Base-by-base conservation (phyloP, 2,329 filamentous ascomycete genomes). In the Calonectria leucothoes region DNA sequence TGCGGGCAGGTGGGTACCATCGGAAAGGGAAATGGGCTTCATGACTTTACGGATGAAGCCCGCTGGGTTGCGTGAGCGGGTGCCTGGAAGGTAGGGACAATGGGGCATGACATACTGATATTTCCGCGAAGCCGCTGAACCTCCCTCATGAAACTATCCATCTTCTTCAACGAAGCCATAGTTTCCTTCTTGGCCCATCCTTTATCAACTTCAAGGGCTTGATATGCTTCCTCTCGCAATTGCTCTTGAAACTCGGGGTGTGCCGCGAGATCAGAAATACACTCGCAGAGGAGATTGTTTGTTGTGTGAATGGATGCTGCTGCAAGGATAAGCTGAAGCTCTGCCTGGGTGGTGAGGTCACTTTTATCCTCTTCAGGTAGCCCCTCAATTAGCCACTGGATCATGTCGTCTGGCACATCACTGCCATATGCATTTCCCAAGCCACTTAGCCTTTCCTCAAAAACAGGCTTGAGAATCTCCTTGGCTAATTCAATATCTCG, bases 71-170 rank as follows among this genome's bases (percentile, higher is more conserved):
- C 31, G 64, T 84, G 73, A 82, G 78, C 12, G 23, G 25, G 2
- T 17, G 4, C 48, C 15, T 33, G 12, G 51, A 35, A 33, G 15
- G n/a, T 33, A 6, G 33, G 52, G 42, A 33, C 11, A 27, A 39
- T 20, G 23, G 59, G n/a, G 78, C 7, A 27, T 59, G 25, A 79
- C 85, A 75, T 76, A 87, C 85, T 86, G 67, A 87, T 86, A 33
- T 87, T 87, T 37, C 86, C 86, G 4, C 82, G 81, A 6, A 86
- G 73, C 10, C 86, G 82, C 35, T 83, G 81, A 11, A 83, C 81
- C 77, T 88, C 87, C 74, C 85, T 87, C 81, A 88, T 87, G 78
- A 88, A 88, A 75, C 87, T 88, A 77, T 88, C 87, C 76, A 88
- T 76, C 80, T 87, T 88, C 78, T 85, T 85, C 51, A 88, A 81